A percentile compares a stretch with the other conserved stretches of the same genome.
These are phyloP conservation scores for Saturnispora sanitii DNA, from an alignment of 805 yeast species.

Conservation along the genomic window DNA sequence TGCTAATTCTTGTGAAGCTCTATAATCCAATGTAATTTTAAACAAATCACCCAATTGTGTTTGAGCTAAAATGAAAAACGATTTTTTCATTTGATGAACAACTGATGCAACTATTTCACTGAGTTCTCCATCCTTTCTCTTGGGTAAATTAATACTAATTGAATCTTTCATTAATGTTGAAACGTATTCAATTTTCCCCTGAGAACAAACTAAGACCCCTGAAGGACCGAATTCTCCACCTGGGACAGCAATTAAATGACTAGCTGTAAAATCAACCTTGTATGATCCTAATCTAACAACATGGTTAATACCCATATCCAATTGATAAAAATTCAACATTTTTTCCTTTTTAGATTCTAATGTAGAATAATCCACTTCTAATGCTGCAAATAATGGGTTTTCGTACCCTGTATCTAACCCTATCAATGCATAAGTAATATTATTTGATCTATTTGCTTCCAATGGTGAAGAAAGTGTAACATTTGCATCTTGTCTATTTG, in stretches of 20 bases:
- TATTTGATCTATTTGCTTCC: constrained; percentile 46
- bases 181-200: constrained; percentile 43
- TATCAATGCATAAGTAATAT: constrained; percentile 42
- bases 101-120: constrained; percentile 43
- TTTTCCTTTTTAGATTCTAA: constrained; percentile 14
- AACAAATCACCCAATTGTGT: constrained; percentile 63
- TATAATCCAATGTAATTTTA: constrained; percentile 47
- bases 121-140: constrained; percentile 21
- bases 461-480: constrained; percentile 61
- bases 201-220: constrained; percentile 59
- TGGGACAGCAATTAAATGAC: constrained; percentile 57
- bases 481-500: constrained; percentile 29
- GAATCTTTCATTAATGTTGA: constrained; percentile 22
- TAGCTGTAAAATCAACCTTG: constrained; percentile 32
- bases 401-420: constrained; percentile 71
- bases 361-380: constrained; percentile 51
- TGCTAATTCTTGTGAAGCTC: constrained; percentile 31
- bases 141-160: constrained; percentile 35
- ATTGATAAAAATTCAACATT: constrained; percentile 57
- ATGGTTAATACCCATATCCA: constrained; percentile 80
- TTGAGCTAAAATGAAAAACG: constrained; percentile 65
- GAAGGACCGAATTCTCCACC: constrained; percentile 61
- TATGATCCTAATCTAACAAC: constrained; percentile 45
- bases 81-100: constrained; percentile 53
- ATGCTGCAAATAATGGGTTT: constrained; percentile 75